Base-by-base conservation (phyloP, 306 rosid genomes). In the Glycine soja region DNA sequence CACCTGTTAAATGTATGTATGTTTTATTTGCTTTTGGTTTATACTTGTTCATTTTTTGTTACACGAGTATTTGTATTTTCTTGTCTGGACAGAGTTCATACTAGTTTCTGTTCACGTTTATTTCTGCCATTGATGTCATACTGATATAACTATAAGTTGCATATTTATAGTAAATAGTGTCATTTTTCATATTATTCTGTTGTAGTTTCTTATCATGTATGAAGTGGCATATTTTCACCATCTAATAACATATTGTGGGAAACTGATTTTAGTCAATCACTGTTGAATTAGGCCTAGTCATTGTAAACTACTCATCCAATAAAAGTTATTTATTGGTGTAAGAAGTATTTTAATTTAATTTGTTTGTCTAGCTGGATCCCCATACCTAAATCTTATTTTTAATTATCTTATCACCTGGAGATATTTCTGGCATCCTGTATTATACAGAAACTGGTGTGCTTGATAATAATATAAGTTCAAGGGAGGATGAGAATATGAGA, bases 21-120 rank as follows among this genome's bases (percentile, higher is more conserved):
- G 56, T 78, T 43, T 71, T 53, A 62, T 74, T 54, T 72, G 18
- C 65, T 64, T 57, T 6, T 32, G 51, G 32, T 48, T 72, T 77
- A 8, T 62, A 53, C 46, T 36, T 36, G 40, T 24, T 24, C 30
- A 24, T 24, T 24, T 24, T 24, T 24, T 24, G 30, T 24, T n/a
- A n/a, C n/a, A n/a, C n/a, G n/a, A n/a, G n/a, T n/a, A n/a, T n/a
- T n/a, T n/a, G n/a, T n/a, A n/a, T n/a, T n/a, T n/a, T n/a, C n/a
- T n/a, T n/a, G n/a, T n/a, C n/a, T n/a, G n/a, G n/a, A n/a, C n/a
- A n/a, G n/a, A n/a, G n/a, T n/a, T n/a, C n/a, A n/a, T n/a, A n/a
- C n/a, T n/a, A n/a, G n/a, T n/a, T n/a, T n/a, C n/a, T n/a, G n/a
- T n/a, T n/a, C n/a, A n/a, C n/a, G n/a, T n/a, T n/a, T n/a, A n/a